A percentile compares a stretch with the other conserved stretches of the same genome.
Conservation (phyloP, 2,329 filamentous ascomycete genomes). For the Trichophyton rubrum region DNA sequence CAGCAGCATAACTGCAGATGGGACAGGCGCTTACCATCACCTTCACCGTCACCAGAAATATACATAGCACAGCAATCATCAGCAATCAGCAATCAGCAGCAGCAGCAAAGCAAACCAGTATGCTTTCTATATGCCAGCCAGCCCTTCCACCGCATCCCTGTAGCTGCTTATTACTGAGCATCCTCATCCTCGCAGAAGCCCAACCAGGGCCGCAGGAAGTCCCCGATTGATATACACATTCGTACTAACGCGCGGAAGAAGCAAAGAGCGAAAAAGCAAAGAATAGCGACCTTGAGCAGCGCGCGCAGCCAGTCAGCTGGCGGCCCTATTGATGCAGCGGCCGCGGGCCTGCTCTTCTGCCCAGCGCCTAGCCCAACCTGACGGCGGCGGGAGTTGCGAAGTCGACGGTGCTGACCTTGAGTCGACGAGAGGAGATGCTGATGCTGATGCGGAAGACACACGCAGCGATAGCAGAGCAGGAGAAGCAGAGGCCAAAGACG, state of each 20-base stretch:
- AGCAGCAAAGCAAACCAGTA: no score
- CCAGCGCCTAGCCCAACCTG: not conserved
- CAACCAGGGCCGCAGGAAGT: not conserved
- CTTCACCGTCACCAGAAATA: no score
- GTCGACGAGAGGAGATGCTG: no score
- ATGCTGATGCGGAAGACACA: no score
- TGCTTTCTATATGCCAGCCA: not conserved
- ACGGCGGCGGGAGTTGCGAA: not conserved
- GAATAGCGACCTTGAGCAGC: not conserved
- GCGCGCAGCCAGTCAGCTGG: not conserved
- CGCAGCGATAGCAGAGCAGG: no score
- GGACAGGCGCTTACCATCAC: no score
- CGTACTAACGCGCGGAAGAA: slow-evolving; percentile 1
- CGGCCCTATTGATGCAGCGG: slow-evolving; percentile 1
- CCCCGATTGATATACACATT: slow-evolving; percentile 5
- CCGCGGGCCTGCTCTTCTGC: not conserved
- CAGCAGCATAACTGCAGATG: no score
- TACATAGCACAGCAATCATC: no score
- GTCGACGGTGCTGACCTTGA: no score
- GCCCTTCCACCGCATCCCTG: not conserved
- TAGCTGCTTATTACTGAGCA: not conserved
- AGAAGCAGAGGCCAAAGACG: no score
- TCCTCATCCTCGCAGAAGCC: not conserved
- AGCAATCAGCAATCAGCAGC: no score
- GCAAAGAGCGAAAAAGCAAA: not conserved